Base-by-base conservation (phyloP, 202 grass and related monocot species). In the Elaeis oleifera region DNA sequence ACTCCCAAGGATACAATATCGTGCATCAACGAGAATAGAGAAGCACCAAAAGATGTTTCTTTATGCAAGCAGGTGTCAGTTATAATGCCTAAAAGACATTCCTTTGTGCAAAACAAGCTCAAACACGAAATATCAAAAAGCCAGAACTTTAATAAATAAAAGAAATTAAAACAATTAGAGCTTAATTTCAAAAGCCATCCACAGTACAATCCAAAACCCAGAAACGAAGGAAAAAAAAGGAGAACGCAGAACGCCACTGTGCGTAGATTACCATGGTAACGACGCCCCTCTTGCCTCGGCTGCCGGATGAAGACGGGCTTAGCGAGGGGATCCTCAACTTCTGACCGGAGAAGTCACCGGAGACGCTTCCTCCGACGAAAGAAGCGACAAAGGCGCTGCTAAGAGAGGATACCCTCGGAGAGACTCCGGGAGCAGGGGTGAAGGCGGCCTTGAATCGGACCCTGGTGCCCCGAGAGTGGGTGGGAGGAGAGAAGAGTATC, bases 211-310 rank as follows among this genome's bases (percentile, higher is more conserved):
- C 36, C 36, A 44, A 44, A 44, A 44, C 36, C 36, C 14, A 44
- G 36, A 31, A 31, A 6, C 6, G 6, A 27, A 4, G 4, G 1
- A 36, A 44, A 36, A 36, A 36, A 16, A 57, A 58, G 21, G 20
- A 24, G 13, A 32, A 58, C 17, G 4, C 17, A 57, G 3, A 8
- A 70, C 6, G 21, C 20, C 20, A 70, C 1, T 6, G 32, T 18
- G 39, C 19, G 39, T 4, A n/a, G 3, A 29, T 55, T 73, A 73
- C 70, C 70, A 73, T 73, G 59, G 70, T 73, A 23, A 63, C 59
- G 50, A 73, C 70, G 27, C 70, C 68, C 44, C 55, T 59, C 8
- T 18, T 51, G 21, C 53, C 55, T 15, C 44, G n/a, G 27, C 50
- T 15, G 18, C 57, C 27, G 25, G 56, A 29, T 16, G 26, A 15